Base-by-base conservation (phyloP, 139 green algal species). In the Spirogloea muscicola region DNA sequence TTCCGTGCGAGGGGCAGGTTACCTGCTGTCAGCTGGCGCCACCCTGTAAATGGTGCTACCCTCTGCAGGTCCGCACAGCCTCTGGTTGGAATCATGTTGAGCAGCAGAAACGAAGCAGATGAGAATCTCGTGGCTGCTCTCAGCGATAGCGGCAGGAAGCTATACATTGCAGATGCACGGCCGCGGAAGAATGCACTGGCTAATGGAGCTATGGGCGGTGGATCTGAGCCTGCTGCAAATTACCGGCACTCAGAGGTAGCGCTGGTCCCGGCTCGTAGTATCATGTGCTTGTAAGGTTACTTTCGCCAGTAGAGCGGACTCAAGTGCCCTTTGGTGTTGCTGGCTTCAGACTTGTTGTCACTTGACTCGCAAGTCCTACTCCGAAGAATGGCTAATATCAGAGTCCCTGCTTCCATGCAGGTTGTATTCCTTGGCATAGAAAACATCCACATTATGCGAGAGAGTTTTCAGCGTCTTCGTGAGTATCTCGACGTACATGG, bases 361-460 rank as follows among this genome's bases (percentile, higher is more conserved):
- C n/a, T n/a, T n/a, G n/a, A n/a, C n/a, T n/a, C n/a, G n/a, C n/a
- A n/a, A n/a, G n/a, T n/a, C n/a, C n/a, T n/a, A n/a, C n/a, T n/a
- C n/a, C n/a, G n/a, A n/a, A n/a, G n/a, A n/a, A n/a, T n/a, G n/a
- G n/a, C n/a, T n/a, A n/a, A n/a, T n/a, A n/a, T n/a, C n/a, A n/a
- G n/a, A n/a, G n/a, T n/a, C n/a, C n/a, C n/a, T n/a, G n/a, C n/a
- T n/a, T n/a, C n/a, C n/a, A n/a, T n/a, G 49, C 67, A 76, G 67
- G 69, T 77, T n/a, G 69, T 77, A 37, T 77, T 61, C 46, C 60
- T 77, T 21, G 69, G 69, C 3, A 77, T 77, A 10, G 69, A 71
- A 13, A 77, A 77, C 57, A 77, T 77, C 31, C 69, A 77, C 58
- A 48, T 37, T 16, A 39, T 77, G 55, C 59, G 55, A 18, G 69